Evolutionary conservation across 345 rosid genomes (phyloP).

Genomic region (Brassica juncea): DNA sequence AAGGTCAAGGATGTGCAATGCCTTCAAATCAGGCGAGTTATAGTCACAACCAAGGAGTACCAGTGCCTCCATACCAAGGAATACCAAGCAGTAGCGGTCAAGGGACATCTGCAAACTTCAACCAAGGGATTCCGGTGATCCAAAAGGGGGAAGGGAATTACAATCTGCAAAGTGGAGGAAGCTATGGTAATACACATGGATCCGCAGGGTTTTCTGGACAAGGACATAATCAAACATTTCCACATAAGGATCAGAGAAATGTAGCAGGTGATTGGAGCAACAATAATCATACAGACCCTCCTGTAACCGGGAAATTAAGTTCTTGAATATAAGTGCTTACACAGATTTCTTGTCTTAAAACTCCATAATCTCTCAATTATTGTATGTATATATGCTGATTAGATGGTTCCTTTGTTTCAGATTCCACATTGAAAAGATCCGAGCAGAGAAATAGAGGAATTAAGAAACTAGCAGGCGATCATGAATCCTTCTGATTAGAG

Average conservation of each 20-base stretch:
- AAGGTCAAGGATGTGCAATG: constrained; percentile 25
- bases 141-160: constrained; percentile 39
- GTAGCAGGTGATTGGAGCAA: constrained; percentile 42
- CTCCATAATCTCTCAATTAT: background rate
- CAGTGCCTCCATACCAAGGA: constrained; percentile 38
- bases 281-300: constrained; percentile 37
- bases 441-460: background rate
- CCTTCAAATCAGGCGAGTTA: constrained; percentile 44
- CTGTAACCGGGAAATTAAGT: constrained; percentile 39
- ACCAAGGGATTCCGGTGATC: constrained; percentile 39
- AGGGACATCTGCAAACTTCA: constrained; percentile 39
- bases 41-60: constrained; percentile 48
- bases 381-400: background rate
- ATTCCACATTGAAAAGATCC: constrained; percentile 5
- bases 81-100: constrained; percentile 39
- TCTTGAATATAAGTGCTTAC: constrained; percentile 20
- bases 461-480: constrained; percentile 1
- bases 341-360: background rate
- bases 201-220: constrained; percentile 12
- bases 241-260: constrained; percentile 45
- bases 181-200: constrained; percentile 33
- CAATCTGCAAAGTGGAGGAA: constrained; percentile 38
- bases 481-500: background rate
- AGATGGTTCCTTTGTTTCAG: constrained; percentile 17
- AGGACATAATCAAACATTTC: constrained; percentile 33